These are phyloP conservation scores for Salix purpurea DNA, from an alignment of 345 rosid genomes.

Conservation along the genomic window DNA sequence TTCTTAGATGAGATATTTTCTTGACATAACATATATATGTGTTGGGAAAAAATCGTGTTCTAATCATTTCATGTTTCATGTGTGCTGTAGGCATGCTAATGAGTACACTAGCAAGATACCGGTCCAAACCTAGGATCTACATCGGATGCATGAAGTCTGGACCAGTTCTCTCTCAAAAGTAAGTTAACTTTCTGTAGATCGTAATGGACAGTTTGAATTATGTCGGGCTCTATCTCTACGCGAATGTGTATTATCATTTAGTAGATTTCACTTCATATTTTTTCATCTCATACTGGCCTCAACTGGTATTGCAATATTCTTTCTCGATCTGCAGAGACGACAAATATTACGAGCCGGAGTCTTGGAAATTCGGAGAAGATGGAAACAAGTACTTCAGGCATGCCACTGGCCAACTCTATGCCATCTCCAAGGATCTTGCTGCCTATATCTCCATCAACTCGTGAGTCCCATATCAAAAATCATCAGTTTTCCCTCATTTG, in stretches of 20 bases:
- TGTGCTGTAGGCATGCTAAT: constrained; percentile 47
- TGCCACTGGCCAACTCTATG: constrained; percentile 89
- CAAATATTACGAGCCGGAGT: constrained; percentile 87
- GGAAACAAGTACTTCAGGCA: constrained; percentile 90
- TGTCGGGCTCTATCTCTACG: too few species aligned
- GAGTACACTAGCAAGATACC: constrained; percentile 48
- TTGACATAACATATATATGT: too few species aligned
- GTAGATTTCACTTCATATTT: too few species aligned
- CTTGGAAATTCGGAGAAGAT: constrained; percentile 90
- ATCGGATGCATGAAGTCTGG: constrained; percentile 99
- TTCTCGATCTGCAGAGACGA: constrained; percentile 41
- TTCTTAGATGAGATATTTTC: too few species aligned
- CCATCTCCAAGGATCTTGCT: constrained; percentile 86
- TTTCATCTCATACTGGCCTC: too few species aligned
- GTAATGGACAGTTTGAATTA: too few species aligned
- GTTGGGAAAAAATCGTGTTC: background rate
- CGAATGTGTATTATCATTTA: too few species aligned
- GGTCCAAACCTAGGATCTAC: constrained; percentile 62
- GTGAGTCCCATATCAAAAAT: constrained; percentile 26
- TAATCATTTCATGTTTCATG: background rate
- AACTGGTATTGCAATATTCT: background rate
- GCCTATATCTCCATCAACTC: constrained; percentile 67
- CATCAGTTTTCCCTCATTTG: too few species aligned
- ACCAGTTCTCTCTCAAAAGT: constrained; percentile 78
- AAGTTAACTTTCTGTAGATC: constrained; percentile 6